These are phyloP conservation scores for Penicillium argentinense DNA, from an alignment of 495 filamentous ascomycete genomes.

Conservation along the genomic window DNA sequence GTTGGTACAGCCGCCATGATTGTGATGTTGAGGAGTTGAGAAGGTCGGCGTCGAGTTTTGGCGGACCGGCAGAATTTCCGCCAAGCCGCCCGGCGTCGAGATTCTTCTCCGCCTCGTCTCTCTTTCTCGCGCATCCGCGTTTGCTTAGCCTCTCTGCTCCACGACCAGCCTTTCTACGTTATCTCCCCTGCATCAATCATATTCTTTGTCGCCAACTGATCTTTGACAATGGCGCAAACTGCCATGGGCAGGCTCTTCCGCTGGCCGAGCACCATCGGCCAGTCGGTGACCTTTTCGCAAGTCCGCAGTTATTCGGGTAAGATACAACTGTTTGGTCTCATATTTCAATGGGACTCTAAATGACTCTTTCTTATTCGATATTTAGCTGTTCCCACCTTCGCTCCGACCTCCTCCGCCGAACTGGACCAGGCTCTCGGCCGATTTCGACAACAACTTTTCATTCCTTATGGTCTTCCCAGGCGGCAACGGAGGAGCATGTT, in stretches of 20 bases:
- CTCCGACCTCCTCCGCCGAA: constrained; percentile 48
- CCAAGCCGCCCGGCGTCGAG: constrained; percentile 32
- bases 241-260: constrained; percentile 41
- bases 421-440: constrained; percentile 50
- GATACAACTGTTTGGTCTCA: background rate
- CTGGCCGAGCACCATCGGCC: constrained; percentile 34
- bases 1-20: constrained; percentile 60
- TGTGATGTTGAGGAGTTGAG: constrained; percentile 18
- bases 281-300: constrained; percentile 33
- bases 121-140: constrained; percentile 8
- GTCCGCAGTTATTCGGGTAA: constrained; percentile 39
- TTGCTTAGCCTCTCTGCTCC: constrained; percentile 5
- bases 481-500: constrained; percentile 57
- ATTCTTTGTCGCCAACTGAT: background rate
- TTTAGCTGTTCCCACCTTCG: constrained; percentile 49
- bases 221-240: constrained; percentile 37
- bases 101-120: constrained; percentile 12
- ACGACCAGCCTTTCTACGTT: background rate
- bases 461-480: constrained; percentile 58
- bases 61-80: constrained; percentile 44
- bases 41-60: constrained; percentile 35
- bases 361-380: background rate
- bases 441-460: constrained; percentile 64
- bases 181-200: background rate
- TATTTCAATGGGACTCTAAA: background rate